Base-by-base conservation (phyloP, 2,329 filamentous ascomycete species). In the Fusarium staphyleae region DNA sequence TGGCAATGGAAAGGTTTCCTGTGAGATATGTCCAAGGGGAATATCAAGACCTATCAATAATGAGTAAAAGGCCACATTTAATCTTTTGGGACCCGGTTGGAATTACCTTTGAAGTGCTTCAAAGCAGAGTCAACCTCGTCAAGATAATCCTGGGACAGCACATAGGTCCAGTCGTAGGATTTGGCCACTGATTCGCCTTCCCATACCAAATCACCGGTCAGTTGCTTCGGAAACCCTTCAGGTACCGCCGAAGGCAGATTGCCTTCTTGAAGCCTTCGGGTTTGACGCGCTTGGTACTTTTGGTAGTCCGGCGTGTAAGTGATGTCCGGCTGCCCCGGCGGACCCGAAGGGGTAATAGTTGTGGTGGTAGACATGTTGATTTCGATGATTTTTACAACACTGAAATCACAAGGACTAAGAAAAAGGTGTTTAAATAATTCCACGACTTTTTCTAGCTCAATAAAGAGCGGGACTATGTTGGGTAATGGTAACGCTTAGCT, bases 1-100 rank as follows among this genome's bases (percentile, higher is more conserved):
- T 0, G 81, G 81, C 0, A 87, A 70, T 0, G 83, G 82, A 34
- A 87, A 87, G 0, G 78, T 85, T 3, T 77, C 73, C 50, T 76
- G 73, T 6, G 66, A 73, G 41, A 87, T 69, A 33, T 66, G 35
- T 0, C 67, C 67, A 1, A 66, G 34, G 2, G 43, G 5, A 1
- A 62, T 3, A 0, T 26, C 24, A 3, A 62, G 58, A 12, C 14
- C 59, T 62, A 2, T 0, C n/a, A 5, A 0, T 2, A 6, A 18
- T 61, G 2, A 61, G 34, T 13, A 22, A 13, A 6, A 44, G 11
- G 3, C 0, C 5, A 9, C 7, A 9, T 3, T 13, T 6, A 9
- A 9, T 6, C 19, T 5, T 3, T 0, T 0, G 3, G n/a, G 6
- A 3, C 1, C 0, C 5, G 7, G 0, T 9, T 3, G 0, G 1